Evolutionary conservation across 1,284 basidiomycete species (phyloP).

Genomic region (Wallemia ichthyophaga): DNA sequence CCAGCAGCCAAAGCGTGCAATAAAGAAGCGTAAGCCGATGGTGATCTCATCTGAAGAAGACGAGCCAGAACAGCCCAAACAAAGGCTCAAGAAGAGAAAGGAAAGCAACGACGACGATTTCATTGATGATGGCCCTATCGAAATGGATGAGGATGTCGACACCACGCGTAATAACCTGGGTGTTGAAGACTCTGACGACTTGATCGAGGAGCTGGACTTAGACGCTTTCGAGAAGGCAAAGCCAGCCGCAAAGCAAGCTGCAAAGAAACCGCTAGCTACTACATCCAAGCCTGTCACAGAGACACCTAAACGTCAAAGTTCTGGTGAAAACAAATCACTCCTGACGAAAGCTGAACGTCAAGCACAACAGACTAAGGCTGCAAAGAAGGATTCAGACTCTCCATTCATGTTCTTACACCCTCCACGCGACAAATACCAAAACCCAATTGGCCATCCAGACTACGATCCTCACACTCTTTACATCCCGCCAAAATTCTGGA

Average conservation of each 20-base stretch:
- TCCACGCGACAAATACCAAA: slow-evolving; percentile 51
- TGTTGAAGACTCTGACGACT: not conserved
- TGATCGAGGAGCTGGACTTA: not conserved
- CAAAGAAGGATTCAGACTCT: slow-evolving; percentile 49
- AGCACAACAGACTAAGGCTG: slow-evolving; percentile 39
- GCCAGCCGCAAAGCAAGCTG: not conserved
- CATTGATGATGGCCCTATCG: not conserved
- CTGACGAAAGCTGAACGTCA: slow-evolving; percentile 63
- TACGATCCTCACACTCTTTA: slow-evolving; percentile 76
- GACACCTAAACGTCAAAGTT: not conserved
- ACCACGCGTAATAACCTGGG: not conserved
- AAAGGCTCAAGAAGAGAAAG: not conserved
- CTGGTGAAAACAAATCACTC: slow-evolving; percentile 20
- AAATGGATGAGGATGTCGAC: not conserved
- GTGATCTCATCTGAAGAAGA: not conserved
- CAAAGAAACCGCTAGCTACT: not conserved
- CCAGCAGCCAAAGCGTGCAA: not conserved
- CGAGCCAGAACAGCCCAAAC: not conserved
- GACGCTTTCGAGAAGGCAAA: not conserved
- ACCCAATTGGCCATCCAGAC: slow-evolving; percentile 45
- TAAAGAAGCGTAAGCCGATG: not conserved
- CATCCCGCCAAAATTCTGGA: slow-evolving; percentile 52
- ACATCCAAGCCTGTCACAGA: not conserved
- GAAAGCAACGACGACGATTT: slow-evolving; percentile 1
- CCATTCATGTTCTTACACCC: slow-evolving; percentile 56